A percentile compares a stretch with the other conserved stretches of the same genome.
phyloP scores from a whole-genome alignment of 768 basidiomycete genomes.

The Auricularia cornea region DNA sequence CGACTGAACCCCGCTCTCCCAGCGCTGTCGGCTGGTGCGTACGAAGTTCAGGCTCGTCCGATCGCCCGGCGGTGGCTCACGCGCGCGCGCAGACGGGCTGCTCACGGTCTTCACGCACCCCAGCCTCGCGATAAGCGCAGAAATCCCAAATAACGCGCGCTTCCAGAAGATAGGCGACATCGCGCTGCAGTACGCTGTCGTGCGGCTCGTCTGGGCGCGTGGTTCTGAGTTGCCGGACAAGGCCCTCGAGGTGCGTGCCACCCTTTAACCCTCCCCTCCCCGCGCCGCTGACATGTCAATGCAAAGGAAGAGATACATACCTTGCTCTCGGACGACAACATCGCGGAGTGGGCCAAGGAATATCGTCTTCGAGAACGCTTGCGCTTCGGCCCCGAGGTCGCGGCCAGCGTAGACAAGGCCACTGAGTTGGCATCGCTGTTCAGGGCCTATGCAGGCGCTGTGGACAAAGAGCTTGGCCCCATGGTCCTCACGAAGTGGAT shows the following conservation, averaged over 20 bases:
- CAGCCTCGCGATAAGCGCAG: background rate
- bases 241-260: background rate
- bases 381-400: background rate
- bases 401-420: background rate
- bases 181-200: background rate
- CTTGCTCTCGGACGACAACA: background rate
- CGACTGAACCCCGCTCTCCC: background rate
- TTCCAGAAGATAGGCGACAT: background rate
- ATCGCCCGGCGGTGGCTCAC: background rate
- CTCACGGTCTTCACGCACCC: background rate
- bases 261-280: background rate
- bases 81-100: background rate
- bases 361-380: background rate
- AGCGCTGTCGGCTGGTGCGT: background rate
- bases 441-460: background rate
- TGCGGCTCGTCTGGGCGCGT: background rate
- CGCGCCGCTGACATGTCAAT: background rate
- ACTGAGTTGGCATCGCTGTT: background rate
- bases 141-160: background rate
- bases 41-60: background rate
- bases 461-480: background rate
- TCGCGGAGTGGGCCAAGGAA: background rate
- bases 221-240: background rate
- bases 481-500: background rate
- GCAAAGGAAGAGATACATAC: background rate